Evolutionary conservation across 2,329 filamentous ascomycete species (phyloP).

Genomic region (Phaeoacremonium minimum): DNA sequence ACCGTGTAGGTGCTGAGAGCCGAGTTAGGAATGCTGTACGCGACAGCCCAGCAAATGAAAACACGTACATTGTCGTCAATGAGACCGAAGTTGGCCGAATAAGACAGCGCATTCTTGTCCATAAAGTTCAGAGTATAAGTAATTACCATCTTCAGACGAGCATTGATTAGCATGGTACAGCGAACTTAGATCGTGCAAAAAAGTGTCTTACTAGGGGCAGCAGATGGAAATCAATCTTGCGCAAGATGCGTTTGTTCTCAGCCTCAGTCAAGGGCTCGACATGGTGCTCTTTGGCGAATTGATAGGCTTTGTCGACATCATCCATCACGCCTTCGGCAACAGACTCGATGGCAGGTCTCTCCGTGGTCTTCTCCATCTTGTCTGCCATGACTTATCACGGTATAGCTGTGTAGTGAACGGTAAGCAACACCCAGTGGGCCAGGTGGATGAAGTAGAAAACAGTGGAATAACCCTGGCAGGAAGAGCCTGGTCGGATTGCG

Average conservation of each 20-base stretch:
- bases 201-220: slow-evolving; percentile 15
- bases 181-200: no score
- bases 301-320: slow-evolving; percentile 13
- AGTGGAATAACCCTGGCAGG: no score
- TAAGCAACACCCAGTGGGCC: no score
- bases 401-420: slow-evolving; percentile 1
- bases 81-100: slow-evolving; percentile 16
- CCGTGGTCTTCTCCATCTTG: slow-evolving; percentile 10
- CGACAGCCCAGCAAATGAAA: background rate
- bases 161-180: no score
- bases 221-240: slow-evolving; percentile 16
- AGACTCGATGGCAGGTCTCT: slow-evolving; percentile 4
- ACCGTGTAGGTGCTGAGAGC: slow-evolving; percentile 5
- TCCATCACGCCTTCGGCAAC: slow-evolving; percentile 7
- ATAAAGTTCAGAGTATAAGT: background rate
- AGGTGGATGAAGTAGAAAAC: no score
- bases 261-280: slow-evolving; percentile 8
- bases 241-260: slow-evolving; percentile 16
- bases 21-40: background rate
- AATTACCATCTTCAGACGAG: background rate
- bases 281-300: slow-evolving; percentile 13
- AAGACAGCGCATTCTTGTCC: slow-evolving; percentile 11
- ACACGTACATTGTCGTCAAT: slow-evolving; percentile 11
- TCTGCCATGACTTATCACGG: slow-evolving; percentile 4
- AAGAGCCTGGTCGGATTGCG: no score